phyloP scores from a whole-genome alignment of 257 asterid genomes.

The Phtheirospermum japonicum region DNA sequence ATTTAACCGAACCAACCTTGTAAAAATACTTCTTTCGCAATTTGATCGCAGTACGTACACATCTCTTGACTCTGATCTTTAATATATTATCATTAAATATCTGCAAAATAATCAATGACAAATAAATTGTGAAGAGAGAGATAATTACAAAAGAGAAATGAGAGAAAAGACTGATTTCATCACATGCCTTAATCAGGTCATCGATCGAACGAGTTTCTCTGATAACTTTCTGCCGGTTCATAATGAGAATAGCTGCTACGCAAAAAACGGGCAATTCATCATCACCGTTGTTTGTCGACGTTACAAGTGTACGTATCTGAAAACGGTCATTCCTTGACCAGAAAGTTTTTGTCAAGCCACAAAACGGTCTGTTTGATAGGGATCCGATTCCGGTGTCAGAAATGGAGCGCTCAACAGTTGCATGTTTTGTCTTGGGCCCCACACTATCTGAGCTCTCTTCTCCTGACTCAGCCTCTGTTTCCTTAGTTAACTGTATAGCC shows the following conservation, averaged over 20 bases:
- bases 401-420: constrained; percentile 42
- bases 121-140: constrained; percentile 26
- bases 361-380: constrained; percentile 59
- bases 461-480: constrained; percentile 51
- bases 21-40: constrained; percentile 83
- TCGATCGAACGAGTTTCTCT: constrained; percentile 80
- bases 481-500: constrained; percentile 60
- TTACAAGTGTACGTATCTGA: constrained; percentile 44
- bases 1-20: constrained; percentile 51
- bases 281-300: constrained; percentile 68
- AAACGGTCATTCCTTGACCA: constrained; percentile 68
- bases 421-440: constrained; percentile 50
- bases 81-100: constrained; percentile 80
- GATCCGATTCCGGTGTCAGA: constrained; percentile 55
- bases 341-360: constrained; percentile 83
- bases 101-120: constrained; percentile 44
- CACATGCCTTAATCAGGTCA: constrained; percentile 94
- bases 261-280: constrained; percentile 93
- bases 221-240: constrained; percentile 84
- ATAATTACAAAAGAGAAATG: constrained; percentile 9
- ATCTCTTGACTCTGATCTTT: constrained; percentile 85
- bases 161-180: constrained; percentile 23
- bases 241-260: constrained; percentile 92
- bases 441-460: constrained; percentile 49
- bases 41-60: constrained; percentile 84